Base-by-base conservation (phyloP, 805 yeast species). In the Lachancea kluyveri region DNA sequence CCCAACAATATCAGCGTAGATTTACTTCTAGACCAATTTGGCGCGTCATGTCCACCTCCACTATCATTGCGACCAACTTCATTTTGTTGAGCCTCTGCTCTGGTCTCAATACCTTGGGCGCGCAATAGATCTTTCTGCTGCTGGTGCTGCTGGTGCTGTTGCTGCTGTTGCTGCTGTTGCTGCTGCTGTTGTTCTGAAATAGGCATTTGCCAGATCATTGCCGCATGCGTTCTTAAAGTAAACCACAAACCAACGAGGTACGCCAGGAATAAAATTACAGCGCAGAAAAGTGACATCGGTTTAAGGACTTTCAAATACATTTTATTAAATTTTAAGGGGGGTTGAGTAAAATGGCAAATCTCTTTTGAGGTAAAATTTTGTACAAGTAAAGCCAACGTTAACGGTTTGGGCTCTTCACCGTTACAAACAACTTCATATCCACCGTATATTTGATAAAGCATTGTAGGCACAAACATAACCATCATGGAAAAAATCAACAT, bases 151-250 rank as follows among this genome's bases (percentile, higher is more conserved):
- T 10, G 26, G 13, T n/a, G 45, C 49, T 38, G 48, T 48, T 24
- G 43, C 46, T 54, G 14, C 46, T 31, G 41, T 52, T 52, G 19
- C 44, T 33, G 33, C 12, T 28, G 28, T 13, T 22, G 35, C 4
- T 24, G 26, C n/a, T 26, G 38, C 9, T 24, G 17, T n/a, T 31
- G 30, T 9, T 50, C 54, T 9, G 61, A 54, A 5, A 70, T 68
- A 3, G 79, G 78, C 1, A 78, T 72, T 27, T 85, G 83, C 98
- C 98, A 92, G 42, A 92, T 92, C 62, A 87, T 66, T 1, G 95
- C 90, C 0, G 98, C 98, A 59, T 92, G 98, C 0, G 97, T 92
- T 48, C 95, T 74, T 49, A 92, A 69, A 0, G 98, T 92, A 57
- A 92, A 92, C 73, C 86, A 79, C 25, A 92, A 64, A 1, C 98